Evolutionary conservation across 2,329 filamentous ascomycete genomes (phyloP).

Genomic region (Pseudogymnoascus sp.): DNA sequence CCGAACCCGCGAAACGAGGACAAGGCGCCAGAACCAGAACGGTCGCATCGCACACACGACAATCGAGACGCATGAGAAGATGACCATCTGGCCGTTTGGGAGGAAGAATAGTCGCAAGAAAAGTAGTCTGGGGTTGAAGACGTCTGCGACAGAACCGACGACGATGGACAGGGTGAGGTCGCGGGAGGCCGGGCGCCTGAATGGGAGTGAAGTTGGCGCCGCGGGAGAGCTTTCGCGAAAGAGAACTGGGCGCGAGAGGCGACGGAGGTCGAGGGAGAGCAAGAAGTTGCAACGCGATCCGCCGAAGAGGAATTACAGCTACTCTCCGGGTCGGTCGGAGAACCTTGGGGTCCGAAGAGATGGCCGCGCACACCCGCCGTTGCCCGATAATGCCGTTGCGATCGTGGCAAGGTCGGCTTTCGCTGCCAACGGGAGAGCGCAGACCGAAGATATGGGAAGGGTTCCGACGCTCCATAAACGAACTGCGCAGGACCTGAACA

Average conservation of each 20-base stretch:
- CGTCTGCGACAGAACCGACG: constrained; percentile 45
- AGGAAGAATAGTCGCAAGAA: constrained; percentile 63
- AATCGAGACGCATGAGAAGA: constrained; percentile 34
- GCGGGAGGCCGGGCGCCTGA: constrained; percentile 27
- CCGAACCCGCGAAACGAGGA: neutral
- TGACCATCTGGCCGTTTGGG: constrained; percentile 81
- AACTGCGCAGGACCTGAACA: constrained; percentile 52
- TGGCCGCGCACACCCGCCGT: constrained; percentile 23
- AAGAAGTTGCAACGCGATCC: constrained; percentile 37
- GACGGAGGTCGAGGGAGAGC: constrained; percentile 31
- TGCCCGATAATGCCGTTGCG: constrained; percentile 24
- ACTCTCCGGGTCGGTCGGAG: constrained; percentile 55
- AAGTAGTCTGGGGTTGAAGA: constrained; percentile 48
- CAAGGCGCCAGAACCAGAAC: neutral
- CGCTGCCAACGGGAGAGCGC: constrained; percentile 22
- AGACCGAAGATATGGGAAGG: constrained; percentile 39
- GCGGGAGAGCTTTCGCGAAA: constrained; percentile 27
- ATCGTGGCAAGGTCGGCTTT: constrained; percentile 25
- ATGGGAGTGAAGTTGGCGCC: constrained; percentile 29
- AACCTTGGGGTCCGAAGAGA: constrained; percentile 39
- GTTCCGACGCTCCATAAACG: constrained; percentile 56
- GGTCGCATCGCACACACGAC: constrained; percentile 2
- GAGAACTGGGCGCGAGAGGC: constrained; percentile 31
- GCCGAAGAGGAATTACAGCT: constrained; percentile 53
- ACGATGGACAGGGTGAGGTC: constrained; percentile 30